These are phyloP conservation scores for Fraxinus albicans DNA, from an alignment of 305 asterid genomes.

Conservation along the genomic window DNA sequence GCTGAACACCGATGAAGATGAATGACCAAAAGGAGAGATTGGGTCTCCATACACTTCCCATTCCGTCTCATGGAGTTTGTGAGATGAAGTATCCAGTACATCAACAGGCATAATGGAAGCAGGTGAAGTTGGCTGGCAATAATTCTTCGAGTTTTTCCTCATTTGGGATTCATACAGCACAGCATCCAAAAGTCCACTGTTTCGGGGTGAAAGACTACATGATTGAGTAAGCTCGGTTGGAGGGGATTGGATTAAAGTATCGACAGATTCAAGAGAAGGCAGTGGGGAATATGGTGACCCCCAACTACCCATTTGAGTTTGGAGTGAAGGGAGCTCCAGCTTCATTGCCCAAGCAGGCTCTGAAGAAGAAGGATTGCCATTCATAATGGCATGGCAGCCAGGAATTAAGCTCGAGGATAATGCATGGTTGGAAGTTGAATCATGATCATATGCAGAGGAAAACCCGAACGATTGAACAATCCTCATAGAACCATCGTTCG, in stretches of 20 bases:
- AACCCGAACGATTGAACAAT: constrained; percentile 34
- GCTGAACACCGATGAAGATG: constrained; percentile 50
- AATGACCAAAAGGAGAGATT: constrained; percentile 49
- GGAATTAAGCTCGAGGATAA: constrained; percentile 33
- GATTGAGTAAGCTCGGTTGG: constrained; percentile 31
- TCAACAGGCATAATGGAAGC: constrained; percentile 36
- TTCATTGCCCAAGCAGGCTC: constrained; percentile 29
- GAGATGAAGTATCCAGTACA: constrained; percentile 36
- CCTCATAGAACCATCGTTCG: constrained; percentile 29
- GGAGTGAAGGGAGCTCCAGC: constrained; percentile 47
- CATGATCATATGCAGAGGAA: constrained; percentile 32
- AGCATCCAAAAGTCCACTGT: constrained; percentile 53
- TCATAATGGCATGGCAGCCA: constrained; percentile 37
- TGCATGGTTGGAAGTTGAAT: constrained; percentile 29
- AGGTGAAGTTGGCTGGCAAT: constrained; percentile 28
- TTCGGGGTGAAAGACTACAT: constrained; percentile 31
- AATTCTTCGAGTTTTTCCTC: constrained; percentile 27
- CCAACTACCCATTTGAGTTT: constrained; percentile 42
- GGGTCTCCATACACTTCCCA: constrained; percentile 51
- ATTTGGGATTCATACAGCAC: constrained; percentile 43
- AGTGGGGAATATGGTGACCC: constrained; percentile 46
- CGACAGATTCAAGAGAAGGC: constrained; percentile 48
- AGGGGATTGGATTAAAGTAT: constrained; percentile 44
- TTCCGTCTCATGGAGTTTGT: constrained; percentile 37
- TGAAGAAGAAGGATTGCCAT: constrained; percentile 35